Conservation (phyloP, 257 asterid species). For the Rehmannia glutinosa region DNA sequence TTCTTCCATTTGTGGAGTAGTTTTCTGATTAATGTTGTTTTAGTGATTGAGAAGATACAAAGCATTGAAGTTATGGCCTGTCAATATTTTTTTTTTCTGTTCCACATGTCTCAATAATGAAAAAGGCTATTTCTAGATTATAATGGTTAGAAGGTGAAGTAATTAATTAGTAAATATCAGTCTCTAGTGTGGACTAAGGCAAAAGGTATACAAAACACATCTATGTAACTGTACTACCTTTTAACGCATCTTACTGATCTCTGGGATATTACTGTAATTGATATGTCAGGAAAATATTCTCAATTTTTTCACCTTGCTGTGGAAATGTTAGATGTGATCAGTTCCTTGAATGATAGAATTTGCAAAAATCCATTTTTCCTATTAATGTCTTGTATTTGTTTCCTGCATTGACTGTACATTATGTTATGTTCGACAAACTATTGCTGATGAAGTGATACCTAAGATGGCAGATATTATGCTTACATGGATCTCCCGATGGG, state of each 20-base stretch:
- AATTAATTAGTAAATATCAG: not conserved
- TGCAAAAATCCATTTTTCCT: not conserved
- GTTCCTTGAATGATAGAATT: not conserved
- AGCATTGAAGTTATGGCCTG: not conserved
- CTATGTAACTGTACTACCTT: not conserved
- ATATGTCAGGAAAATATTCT: not conserved
- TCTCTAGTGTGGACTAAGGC: not conserved
- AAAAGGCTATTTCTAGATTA: not conserved
- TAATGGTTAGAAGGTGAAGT: not conserved
- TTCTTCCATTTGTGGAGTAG: not conserved
- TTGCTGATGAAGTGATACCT: constrained; percentile 22
- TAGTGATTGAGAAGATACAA: not conserved
- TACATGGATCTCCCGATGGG: constrained; percentile 97
- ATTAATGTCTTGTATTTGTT: not conserved
- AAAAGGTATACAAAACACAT: not conserved
- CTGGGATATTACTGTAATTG: not conserved
- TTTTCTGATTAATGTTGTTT: not conserved
- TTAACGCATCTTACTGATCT: not conserved
- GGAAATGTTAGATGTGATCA: not conserved
- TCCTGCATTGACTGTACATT: not conserved
- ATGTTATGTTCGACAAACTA: constrained; percentile 15
- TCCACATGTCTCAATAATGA: not conserved
- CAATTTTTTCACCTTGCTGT: not conserved
- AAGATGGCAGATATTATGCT: constrained; percentile 75
- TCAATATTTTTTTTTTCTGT: not conserved